These are phyloP conservation scores for Toxicodendron radicans DNA, from an alignment of 345 rosid species.

Conservation along the genomic window DNA sequence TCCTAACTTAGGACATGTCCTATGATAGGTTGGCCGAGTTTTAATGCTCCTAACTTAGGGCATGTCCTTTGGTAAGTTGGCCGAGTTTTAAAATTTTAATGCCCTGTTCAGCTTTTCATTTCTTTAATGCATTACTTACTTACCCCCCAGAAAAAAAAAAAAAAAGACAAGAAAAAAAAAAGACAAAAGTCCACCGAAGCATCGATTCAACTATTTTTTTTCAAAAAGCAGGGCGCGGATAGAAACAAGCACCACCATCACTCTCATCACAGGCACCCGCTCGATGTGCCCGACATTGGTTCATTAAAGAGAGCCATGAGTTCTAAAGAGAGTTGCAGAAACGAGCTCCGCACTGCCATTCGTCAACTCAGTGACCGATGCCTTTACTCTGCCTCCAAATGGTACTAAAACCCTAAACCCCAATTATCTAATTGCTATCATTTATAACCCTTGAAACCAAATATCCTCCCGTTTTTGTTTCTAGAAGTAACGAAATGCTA, in stretches of 20 bases:
- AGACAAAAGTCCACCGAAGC: no score
- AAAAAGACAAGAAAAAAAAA: no score
- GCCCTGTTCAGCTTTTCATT: no score
- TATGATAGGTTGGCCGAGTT: no score
- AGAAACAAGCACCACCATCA: not conserved
- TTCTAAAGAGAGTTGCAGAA: conserved; percentile 79
- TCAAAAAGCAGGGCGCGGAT: not conserved
- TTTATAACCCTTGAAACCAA: not conserved
- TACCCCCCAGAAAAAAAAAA: no score
- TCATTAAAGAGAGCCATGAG: conserved; percentile 43
- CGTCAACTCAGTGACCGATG: conserved; percentile 86
- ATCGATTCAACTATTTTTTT: no score
- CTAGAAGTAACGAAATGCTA: not conserved
- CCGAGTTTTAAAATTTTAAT: no score
- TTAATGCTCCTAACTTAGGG: no score
- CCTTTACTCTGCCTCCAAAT: conserved; percentile 85
- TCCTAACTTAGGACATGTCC: no score
- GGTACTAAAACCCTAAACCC: conserved; percentile 69
- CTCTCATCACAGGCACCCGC: no score
- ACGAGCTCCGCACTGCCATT: conserved; percentile 74
- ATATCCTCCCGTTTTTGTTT: not conserved
- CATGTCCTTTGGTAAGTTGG: no score
- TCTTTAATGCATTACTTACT: no score
- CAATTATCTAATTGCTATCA: not conserved
- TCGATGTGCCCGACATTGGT: not conserved